Evolutionary conservation across 257 asterid species (phyloP), one percentile per base, ranked within the genome.

Genomic region (Solanum neorickii): DNA sequence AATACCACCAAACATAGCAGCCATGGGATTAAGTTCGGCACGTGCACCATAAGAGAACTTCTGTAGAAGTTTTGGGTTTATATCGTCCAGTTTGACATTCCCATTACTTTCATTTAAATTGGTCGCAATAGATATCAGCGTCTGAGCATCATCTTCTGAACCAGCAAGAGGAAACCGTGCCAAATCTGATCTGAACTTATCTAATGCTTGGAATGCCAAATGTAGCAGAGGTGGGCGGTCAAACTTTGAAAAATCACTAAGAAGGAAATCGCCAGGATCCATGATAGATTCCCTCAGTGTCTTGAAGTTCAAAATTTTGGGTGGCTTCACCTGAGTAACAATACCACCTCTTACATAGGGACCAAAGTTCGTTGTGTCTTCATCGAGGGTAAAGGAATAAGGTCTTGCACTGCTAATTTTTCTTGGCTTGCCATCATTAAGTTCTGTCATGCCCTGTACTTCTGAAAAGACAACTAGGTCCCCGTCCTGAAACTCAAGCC

Each of bases 1-100:
- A 90, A 96, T 92, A 88, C 99, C 99, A 86, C 99, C 99, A 89
- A 95, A 96, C 95, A 96, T 96, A 91, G 98, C 99, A 90, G 99
- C 98, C 98, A 96, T 94, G 76, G 99, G 98, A 88, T 95, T 96
- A 87, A 96, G 92, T 60, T 95, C 96, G 66, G 98, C 99, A 76
- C 98, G 94, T 41, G 98, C 94, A 86, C 99, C 99, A 91, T 91
- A 94, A 86, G 98, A 94, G 87, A 96, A 96, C 60, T 94, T 93
- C 85, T 89, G 91, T 86, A 96, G 88, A 88, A 96, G 96, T 87
- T 93, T 94, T 31, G 95, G 94, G 86, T 94, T 93, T 68, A 96
- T 92, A 88, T 92, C 97, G 23, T 91, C 95, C 91, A 96, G 88
- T 78, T 95, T 95, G 37, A 89, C 94, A 87, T 93, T 95, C 60